A percentile compares a stretch with the other conserved stretches of the same genome.
phyloP scores from a whole-genome alignment of 441 rosid species.

The Syzygium syzygioides region DNA sequence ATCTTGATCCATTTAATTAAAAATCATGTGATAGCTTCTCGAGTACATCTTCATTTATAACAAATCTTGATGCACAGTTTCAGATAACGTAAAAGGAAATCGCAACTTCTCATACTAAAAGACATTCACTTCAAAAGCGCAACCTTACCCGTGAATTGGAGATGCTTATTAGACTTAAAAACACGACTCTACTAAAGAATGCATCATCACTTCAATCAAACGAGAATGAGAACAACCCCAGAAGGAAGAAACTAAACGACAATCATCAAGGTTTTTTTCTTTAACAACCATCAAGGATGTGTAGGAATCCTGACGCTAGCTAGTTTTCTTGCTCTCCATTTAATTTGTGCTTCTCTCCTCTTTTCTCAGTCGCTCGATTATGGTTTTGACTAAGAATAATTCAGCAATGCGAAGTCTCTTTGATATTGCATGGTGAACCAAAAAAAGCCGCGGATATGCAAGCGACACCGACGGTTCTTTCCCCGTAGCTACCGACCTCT shows the following conservation, averaged over 20 bases:
- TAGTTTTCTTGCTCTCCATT: not conserved
- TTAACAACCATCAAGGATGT: not conserved
- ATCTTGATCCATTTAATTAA: not conserved
- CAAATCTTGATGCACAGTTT: not conserved
- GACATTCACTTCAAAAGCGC: not conserved
- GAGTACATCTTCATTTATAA: not conserved
- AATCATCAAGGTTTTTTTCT: not conserved
- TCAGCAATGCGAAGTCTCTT: not conserved
- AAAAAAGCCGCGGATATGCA: too few relatives aligned
- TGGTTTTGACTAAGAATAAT: not conserved
- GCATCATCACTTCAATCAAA: not conserved
- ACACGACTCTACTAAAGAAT: not conserved
- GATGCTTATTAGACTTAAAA: not conserved
- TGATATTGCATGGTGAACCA: not conserved
- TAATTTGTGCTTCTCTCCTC: not conserved
- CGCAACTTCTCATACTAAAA: not conserved
- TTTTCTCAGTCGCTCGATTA: not conserved
- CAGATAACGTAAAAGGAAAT: not conserved
- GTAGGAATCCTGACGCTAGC: not conserved
- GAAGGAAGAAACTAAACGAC: not conserved
- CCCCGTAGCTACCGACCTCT: too few relatives aligned
- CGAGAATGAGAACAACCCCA: not conserved
- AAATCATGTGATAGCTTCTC: not conserved
- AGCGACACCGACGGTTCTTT: too few relatives aligned
- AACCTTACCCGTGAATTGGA: not conserved